Evolutionary conservation across 2,329 filamentous ascomycete genomes (phyloP).

Genomic region (Pseudogymnoascus sp.): DNA sequence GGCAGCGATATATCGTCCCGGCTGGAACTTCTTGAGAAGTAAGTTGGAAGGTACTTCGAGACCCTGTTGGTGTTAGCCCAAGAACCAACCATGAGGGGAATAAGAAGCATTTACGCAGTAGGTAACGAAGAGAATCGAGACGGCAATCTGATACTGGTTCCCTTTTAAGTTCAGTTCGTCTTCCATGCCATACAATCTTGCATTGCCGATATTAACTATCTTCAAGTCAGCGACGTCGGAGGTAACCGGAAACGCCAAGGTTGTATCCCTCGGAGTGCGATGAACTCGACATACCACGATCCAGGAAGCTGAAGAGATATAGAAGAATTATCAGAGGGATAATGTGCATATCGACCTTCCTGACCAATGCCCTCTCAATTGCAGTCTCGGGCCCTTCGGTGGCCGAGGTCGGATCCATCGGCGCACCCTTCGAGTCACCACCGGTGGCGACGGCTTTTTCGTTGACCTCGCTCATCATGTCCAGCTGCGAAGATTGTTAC

Average conservation of each 20-base stretch:
- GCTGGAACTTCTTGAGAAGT: constrained; percentile 39
- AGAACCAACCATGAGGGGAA: not conserved
- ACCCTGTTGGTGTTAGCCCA: constrained; percentile 21
- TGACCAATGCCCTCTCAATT: not conserved
- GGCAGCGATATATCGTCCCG: constrained; percentile 39
- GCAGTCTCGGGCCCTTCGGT: not conserved
- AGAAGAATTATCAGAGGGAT: constrained; percentile 61
- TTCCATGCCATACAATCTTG: constrained; percentile 50
- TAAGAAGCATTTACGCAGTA: constrained; percentile 37
- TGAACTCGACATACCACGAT: constrained; percentile 47
- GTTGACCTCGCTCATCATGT: constrained; percentile 6
- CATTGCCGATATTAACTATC: constrained; percentile 53
- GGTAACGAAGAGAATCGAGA: constrained; percentile 45
- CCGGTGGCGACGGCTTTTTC: not conserved
- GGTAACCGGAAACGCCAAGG: constrained; percentile 9
- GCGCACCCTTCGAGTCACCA: not conserved
- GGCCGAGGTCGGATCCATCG: not conserved
- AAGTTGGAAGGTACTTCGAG: constrained; percentile 42
- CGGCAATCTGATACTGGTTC: constrained; percentile 49
- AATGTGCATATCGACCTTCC: constrained; percentile 57
- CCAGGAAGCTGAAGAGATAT: constrained; percentile 71
- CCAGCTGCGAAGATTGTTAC: not conserved
- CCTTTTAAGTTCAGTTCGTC: constrained; percentile 46
- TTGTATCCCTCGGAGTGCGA: constrained; percentile 24
- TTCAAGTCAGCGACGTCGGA: constrained; percentile 29